Conservation (phyloP, 2,329 filamentous ascomycete species). For the Cucurbitaria berberidis region DNA sequence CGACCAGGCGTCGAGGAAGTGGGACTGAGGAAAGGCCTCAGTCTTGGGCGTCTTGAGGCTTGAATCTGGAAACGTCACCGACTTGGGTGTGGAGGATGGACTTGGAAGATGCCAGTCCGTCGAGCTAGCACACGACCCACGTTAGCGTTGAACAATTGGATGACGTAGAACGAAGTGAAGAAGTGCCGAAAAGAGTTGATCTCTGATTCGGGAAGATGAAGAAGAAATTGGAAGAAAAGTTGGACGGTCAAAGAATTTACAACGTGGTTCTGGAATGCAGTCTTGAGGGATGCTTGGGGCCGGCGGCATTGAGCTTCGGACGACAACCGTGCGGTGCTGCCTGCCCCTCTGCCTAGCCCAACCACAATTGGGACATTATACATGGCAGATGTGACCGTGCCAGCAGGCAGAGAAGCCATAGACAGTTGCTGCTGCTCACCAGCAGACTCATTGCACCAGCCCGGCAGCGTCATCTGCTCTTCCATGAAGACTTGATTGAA, state of each 20-base stretch:
- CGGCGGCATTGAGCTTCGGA: slow-evolving; percentile 32
- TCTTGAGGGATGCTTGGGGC: slow-evolving; percentile 26
- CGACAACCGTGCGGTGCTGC: slow-evolving; percentile 47
- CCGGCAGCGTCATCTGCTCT: slow-evolving; percentile 11
- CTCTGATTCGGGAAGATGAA: background rate
- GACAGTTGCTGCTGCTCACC: slow-evolving; percentile 10
- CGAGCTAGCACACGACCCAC: slow-evolving; percentile 45
- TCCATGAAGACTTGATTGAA: slow-evolving; percentile 9
- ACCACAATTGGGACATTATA: slow-evolving; percentile 23
- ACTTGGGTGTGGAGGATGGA: slow-evolving; percentile 57
- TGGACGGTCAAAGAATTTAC: slow-evolving; percentile 10
- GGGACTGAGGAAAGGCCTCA: slow-evolving; percentile 48
- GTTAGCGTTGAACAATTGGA: slow-evolving; percentile 44
- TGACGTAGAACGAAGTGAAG: slow-evolving; percentile 12
- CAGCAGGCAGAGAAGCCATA: slow-evolving; percentile 34
- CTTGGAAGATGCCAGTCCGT: slow-evolving; percentile 59
- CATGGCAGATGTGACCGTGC: slow-evolving; percentile 20
- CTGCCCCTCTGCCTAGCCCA: slow-evolving; percentile 41
- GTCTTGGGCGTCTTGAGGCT: slow-evolving; percentile 55
- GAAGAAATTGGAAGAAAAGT: slow-evolving; percentile 7
- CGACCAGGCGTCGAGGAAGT: slow-evolving; percentile 59
- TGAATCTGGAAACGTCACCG: slow-evolving; percentile 48
- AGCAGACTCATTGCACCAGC: slow-evolving; percentile 20
- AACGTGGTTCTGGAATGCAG: slow-evolving; percentile 24
- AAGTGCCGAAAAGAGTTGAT: background rate